These are phyloP conservation scores for Arthrinium puccinioides DNA, from an alignment of 2,329 filamentous ascomycete species.

Conservation along the genomic window DNA sequence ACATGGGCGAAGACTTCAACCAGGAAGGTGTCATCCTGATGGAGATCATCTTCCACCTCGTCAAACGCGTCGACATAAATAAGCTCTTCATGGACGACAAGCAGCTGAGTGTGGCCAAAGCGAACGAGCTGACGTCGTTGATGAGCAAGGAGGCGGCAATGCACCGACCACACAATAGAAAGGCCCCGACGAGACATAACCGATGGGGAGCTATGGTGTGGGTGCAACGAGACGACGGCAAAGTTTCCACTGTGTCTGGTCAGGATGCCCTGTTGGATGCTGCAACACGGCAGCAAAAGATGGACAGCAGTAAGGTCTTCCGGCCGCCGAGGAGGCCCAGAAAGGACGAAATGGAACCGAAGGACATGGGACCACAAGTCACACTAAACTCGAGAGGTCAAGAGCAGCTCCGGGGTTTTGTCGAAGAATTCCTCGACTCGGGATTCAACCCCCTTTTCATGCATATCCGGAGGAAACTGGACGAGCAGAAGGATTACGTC, in stretches of 20 bases:
- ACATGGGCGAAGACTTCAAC: constrained; percentile 89
- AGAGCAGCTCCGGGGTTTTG: constrained; percentile 71
- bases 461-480: constrained; percentile 80
- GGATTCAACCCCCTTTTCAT: constrained; percentile 89
- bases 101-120: constrained; percentile 60
- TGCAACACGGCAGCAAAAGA: constrained; percentile 69
- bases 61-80: constrained; percentile 80
- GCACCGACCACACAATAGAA: constrained; percentile 67
- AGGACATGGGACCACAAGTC: constrained; percentile 70
- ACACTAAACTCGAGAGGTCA: constrained; percentile 66
- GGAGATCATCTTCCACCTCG: constrained; percentile 85
- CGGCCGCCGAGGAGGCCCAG: constrained; percentile 65
- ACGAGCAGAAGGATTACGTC: constrained; percentile 79
- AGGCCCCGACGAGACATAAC: constrained; percentile 80
- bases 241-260: constrained; percentile 79
- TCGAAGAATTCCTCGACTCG: constrained; percentile 89
- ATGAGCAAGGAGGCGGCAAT: constrained; percentile 81
- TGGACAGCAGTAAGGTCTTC: constrained; percentile 87
- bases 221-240: constrained; percentile 81
- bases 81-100: constrained; percentile 80
- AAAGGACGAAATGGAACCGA: constrained; percentile 55
- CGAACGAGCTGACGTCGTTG: constrained; percentile 65
- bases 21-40: constrained; percentile 83
- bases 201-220: constrained; percentile 97
- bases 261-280: constrained; percentile 75